Evolutionary conservation across 176 grass and related monocot genomes (phyloP), one percentile per base, ranked within the genome.

Genomic region (Raddia distichophylla): DNA sequence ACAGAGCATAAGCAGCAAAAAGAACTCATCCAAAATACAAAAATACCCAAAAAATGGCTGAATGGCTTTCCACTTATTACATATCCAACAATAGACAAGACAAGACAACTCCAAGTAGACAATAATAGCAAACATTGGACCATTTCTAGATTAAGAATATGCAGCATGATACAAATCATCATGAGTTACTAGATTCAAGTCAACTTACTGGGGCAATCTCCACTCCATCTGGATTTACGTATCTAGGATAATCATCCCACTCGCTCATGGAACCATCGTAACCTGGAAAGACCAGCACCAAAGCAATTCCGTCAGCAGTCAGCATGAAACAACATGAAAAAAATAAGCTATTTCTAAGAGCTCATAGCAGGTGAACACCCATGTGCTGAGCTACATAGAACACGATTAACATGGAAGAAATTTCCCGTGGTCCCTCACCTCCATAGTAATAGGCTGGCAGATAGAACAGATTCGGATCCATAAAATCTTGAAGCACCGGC

Each of bases 211-310:
- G 86, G 75, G 88, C 59, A 85, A 94, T 83, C 95, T 98, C 92
- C 67, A 90, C 82, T 81, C 86, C 92, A 73, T 98, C 95, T 75
- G 81, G 86, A 84, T 87, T 94, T 69, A 85, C 77, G 76, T 98
- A 94, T 87, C 90, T 94, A 50, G 95, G 83, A 90, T 90, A 90
- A 73, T 90, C 88, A 74, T 92, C 88, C 92, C 92, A 98, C 83
- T 98, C 92, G 37, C 83, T 83, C 47, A 87, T 40, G 60, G 92
- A 87, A 86, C 87, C 88, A 48, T 98, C 92, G 69, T 93, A 98
- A 79, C 95, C 95, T 98, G 76, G n/a, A 73, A 73, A 53, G 67
- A 60, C 4, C 22, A 35, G 3, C 20, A 27, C n/a, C 3, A 64
- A 20, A 40, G 49, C 2, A 70, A 81, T 63, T 72, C n/a, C 9